These are phyloP conservation scores for Mycena rosella DNA, from an alignment of 768 basidiomycete species.

Conservation along the genomic window DNA sequence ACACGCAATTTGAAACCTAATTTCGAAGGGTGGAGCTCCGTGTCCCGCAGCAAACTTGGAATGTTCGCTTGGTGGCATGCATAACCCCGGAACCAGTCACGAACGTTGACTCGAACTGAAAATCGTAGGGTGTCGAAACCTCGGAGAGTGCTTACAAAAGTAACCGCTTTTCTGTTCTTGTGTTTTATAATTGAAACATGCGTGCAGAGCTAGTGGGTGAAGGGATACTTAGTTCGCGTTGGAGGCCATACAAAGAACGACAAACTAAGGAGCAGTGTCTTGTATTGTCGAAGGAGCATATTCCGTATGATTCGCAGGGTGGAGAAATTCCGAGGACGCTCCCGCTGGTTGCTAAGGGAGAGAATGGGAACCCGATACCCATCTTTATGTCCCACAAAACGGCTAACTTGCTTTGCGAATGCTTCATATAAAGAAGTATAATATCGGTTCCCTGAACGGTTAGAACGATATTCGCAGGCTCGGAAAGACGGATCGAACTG, in stretches of 20 bases:
- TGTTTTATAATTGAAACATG: slow-evolving; percentile 26
- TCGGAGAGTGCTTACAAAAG: slow-evolving; percentile 4
- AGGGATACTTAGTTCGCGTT: background rate
- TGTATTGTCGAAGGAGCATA: background rate
- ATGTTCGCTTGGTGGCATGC: too few relatives aligned
- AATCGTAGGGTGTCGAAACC: background rate
- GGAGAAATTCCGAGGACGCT: slow-evolving; percentile 7
- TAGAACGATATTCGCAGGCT: slow-evolving; percentile 13
- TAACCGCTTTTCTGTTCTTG: slow-evolving; percentile 4
- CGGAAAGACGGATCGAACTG: background rate
- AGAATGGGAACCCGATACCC: slow-evolving; percentile 2
- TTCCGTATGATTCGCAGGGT: slow-evolving; percentile 3
- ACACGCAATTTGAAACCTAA: too few relatives aligned
- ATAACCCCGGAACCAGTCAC: too few relatives aligned
- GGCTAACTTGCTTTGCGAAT: background rate
- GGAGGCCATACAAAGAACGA: background rate
- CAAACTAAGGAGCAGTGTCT: background rate
- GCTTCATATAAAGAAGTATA: slow-evolving; percentile 17
- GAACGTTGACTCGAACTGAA: slow-evolving; percentile 25
- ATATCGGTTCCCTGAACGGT: slow-evolving; percentile 33
- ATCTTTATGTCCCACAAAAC: slow-evolving; percentile 24
- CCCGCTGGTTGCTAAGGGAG: slow-evolving; percentile 10
- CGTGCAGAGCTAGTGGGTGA: background rate
- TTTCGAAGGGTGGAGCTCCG: too few relatives aligned
- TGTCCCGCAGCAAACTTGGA: too few relatives aligned